A percentile compares a stretch with the other conserved stretches of the same genome.
These are phyloP conservation scores for Phytophthora kernoviae DNA, from an alignment of 352 stramenopile genomes.

Conservation along the genomic window DNA sequence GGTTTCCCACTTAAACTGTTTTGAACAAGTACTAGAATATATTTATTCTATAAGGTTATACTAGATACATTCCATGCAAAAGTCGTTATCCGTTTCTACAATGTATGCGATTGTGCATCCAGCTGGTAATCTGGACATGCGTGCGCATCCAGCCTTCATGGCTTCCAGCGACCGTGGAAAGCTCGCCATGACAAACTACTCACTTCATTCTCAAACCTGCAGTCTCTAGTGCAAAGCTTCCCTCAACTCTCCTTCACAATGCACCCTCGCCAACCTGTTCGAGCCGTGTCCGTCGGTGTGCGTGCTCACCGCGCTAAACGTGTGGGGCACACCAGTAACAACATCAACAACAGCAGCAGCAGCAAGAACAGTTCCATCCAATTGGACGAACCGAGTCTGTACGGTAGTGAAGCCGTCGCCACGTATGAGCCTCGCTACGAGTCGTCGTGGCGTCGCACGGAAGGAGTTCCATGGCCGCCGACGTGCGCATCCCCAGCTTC, in stretches of 20 bases:
- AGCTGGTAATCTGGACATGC: constrained; percentile 17
- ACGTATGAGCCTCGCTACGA: constrained; percentile 13
- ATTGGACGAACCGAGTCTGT: constrained; percentile 2
- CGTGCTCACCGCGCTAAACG: constrained; percentile 7
- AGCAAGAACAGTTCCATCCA: constrained; percentile 7
- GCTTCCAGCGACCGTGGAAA: constrained; percentile 16
- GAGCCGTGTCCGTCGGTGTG: constrained; percentile 20
- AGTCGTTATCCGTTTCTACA: background rate
- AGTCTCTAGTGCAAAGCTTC: constrained; percentile 8
- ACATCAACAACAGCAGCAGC: constrained; percentile 6
- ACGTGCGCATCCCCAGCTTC: constrained; percentile 61
- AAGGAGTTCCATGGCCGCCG: constrained; percentile 34
- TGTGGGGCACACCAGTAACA: constrained; percentile 18
- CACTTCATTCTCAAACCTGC: constrained; percentile 23
- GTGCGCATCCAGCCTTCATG: constrained; percentile 21
- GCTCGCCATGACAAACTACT: background rate
- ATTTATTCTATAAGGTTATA: background rate
- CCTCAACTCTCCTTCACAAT: background rate
- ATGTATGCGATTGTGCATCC: background rate
- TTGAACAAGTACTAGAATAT: background rate
- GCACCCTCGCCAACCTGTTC: constrained; percentile 20
- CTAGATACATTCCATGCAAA: background rate
- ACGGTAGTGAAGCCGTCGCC: background rate
- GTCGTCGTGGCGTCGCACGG: constrained; percentile 26
- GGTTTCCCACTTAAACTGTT: no score